phyloP scores from a whole-genome alignment of 1,284 basidiomycete species.

The Hypsizygus ulmarius region DNA sequence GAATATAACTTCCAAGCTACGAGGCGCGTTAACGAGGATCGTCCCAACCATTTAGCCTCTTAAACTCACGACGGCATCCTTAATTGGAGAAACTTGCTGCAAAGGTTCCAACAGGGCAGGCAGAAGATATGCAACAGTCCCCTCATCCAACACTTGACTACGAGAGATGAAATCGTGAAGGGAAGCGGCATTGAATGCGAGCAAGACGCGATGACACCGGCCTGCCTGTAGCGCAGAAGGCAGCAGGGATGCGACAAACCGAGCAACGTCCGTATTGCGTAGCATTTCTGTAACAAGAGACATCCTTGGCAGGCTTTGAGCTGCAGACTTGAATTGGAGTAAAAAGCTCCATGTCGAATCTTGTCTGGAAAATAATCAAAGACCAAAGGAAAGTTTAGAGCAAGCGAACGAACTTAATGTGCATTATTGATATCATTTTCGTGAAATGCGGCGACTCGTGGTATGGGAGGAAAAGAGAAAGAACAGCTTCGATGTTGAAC shows the following conservation, averaged over 20 bases:
- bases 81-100: conserved; percentile 36
- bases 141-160: conserved; percentile 56
- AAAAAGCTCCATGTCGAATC: conserved; percentile 65
- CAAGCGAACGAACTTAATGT: conserved; percentile 57
- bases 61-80: conserved; percentile 54
- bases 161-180: conserved; percentile 78
- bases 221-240: conserved; percentile 56
- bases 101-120: conserved; percentile 61
- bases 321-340: conserved; percentile 71
- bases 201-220: conserved; percentile 65
- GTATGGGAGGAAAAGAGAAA: conserved; percentile 89
- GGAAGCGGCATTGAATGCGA: conserved; percentile 83
- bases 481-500: conserved; percentile 82
- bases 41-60: too few relatives aligned
- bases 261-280: conserved; percentile 68
- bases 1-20: conserved; percentile 72
- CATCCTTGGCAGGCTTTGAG: conserved; percentile 66
- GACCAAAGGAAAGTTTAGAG: background rate
- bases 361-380: conserved; percentile 32
- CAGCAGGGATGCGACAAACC: conserved; percentile 66
- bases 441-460: conserved; percentile 94
- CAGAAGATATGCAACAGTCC: conserved; percentile 57
- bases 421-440: conserved; percentile 87
- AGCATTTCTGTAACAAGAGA: conserved; percentile 76
- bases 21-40: background rate